A percentile compares a stretch with the other conserved stretches of the same genome.
Evolutionary conservation across 176 grass and related monocot genomes (phyloP).

Genomic region (Hsuehochloa calcarea): DNA sequence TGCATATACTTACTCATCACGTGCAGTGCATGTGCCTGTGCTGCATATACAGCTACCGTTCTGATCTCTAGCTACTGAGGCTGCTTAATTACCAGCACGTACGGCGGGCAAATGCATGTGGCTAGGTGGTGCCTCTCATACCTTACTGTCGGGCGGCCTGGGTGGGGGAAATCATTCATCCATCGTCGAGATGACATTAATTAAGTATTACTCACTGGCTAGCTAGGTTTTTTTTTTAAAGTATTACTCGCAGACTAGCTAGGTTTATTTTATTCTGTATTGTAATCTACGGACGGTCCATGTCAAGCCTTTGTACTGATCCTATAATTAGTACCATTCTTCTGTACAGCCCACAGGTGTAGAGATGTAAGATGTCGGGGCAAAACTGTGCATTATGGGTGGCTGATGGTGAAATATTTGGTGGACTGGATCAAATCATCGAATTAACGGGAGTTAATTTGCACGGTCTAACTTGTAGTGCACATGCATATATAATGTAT

Average conservation of each 20-base stretch:
- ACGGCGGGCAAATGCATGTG: slow-evolving; percentile 25
- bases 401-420: slow-evolving; percentile 20
- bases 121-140: slow-evolving; percentile 21
- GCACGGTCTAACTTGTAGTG: background rate
- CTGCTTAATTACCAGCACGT: background rate
- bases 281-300: background rate
- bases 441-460: background rate
- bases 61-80: background rate
- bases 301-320: background rate
- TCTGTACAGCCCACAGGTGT: background rate
- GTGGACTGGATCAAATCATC: slow-evolving; percentile 10
- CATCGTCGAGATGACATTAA: background rate
- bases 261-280: background rate
- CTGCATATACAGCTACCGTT: background rate
- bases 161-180: background rate
- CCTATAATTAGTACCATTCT: background rate
- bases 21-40: background rate
- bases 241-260: background rate
- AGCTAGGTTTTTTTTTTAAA: too few relatives aligned
- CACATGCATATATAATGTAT: background rate
- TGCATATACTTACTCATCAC: background rate
- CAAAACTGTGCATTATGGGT: background rate
- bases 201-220: too few relatives aligned
- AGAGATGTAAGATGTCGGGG: slow-evolving; percentile 5
- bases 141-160: slow-evolving; percentile 4